Evolutionary conservation across 2,329 filamentous ascomycete species (phyloP), one percentile per base, ranked within the genome.

Genomic region (Colletotrichum sp.): DNA sequence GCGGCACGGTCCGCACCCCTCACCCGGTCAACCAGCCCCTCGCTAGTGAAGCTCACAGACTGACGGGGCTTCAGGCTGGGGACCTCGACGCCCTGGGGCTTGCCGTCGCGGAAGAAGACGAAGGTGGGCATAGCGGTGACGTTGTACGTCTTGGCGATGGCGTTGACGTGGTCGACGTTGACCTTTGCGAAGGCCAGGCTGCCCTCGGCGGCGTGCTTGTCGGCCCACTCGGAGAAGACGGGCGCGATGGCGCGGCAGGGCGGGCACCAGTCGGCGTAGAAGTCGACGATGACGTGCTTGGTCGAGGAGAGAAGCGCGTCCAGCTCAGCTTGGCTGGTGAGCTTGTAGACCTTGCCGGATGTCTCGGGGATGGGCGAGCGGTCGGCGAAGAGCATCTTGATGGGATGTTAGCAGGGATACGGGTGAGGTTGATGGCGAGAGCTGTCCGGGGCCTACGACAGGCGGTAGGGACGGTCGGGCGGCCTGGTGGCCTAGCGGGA

Each of bases 51-150:
- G 18, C 18, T 49, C 18, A 49, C 44, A 49, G 44, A 49, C 44
- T 49, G 44, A 2, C 64, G 64, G 26, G 64, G 64, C 39, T 30
- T 67, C 26, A 67, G 16, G 16, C 64, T 26, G 18, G 26, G 21
- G 10, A 52, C 80, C 24, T 77, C 72, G 6, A 83, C 78, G 5
- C 78, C 79, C 64, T 77, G 78, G 8, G 81, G 81, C 78, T 80
- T 84, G 67, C 90, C 90, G 59, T 90, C 84, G 83, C 89, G 87
- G 83, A 93, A 92, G 85, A 92, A 89, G 80, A 90, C 84, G 81
- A 93, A 92, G 32, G 90, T 90, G 12, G 91, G 91, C 86, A 93
- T 90, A 79, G 89, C 88, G 32, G 87, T 85, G 81, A 92, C 85
- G 81, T 85, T 83, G 80, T 91, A 88, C 77, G 87, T 84, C 15